Conservation (phyloP, 2,329 filamentous ascomycete species). For the Penicillium aurantiogriseum region DNA sequence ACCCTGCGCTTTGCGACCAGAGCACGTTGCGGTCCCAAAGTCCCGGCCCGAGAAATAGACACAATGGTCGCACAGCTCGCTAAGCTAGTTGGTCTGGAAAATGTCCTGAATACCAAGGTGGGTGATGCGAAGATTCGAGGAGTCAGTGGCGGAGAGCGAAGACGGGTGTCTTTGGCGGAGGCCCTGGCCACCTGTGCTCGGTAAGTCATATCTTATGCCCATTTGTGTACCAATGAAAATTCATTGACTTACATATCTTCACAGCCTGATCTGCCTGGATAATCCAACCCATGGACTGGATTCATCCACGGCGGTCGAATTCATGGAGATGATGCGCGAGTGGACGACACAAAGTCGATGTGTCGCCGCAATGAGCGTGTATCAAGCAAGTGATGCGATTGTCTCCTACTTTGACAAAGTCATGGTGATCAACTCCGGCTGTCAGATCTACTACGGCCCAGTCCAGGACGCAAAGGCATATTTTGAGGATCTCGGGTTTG, state of each 20-base stretch:
- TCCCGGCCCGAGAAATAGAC: background rate
- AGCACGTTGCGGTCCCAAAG: background rate
- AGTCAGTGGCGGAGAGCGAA: background rate
- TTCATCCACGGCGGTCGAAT: background rate
- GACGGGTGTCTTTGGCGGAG: background rate
- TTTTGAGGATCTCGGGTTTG: background rate
- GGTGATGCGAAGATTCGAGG: background rate
- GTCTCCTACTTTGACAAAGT: background rate
- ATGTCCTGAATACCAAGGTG: background rate
- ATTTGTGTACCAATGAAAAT: background rate
- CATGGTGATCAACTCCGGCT: background rate
- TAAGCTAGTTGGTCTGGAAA: background rate
- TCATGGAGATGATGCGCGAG: background rate
- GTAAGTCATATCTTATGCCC: background rate
- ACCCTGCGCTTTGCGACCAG: background rate
- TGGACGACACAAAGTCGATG: background rate
- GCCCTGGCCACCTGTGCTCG: background rate
- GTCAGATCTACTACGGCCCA: background rate
- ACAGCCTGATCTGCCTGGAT: background rate
- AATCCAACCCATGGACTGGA: background rate
- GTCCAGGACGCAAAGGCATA: background rate
- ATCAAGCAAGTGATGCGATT: background rate
- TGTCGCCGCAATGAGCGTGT: background rate
- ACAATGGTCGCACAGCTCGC: background rate
- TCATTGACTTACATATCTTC: background rate